These are phyloP conservation scores for Picochlorum sp. DNA, from an alignment of 139 green algal genomes.

Conservation along the genomic window DNA sequence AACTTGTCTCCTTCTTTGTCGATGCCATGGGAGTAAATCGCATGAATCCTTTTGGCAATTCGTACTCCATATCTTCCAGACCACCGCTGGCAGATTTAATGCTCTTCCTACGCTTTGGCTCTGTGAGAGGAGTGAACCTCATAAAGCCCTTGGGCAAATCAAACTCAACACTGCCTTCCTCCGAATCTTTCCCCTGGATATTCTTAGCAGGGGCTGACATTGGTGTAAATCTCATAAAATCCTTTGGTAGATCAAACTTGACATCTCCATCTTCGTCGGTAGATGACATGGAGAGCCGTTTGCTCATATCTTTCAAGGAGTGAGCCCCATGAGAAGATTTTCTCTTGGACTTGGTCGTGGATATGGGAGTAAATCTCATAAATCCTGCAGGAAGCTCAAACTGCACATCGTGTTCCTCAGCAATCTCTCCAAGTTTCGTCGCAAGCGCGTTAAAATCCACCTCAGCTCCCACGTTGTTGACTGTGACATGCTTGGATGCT, in stretches of 20 bases:
- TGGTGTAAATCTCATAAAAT: slow-evolving; percentile 10
- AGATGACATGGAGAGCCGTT: too few species aligned
- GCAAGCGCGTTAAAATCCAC: slow-evolving; percentile 14
- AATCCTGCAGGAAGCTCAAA: slow-evolving; percentile 20
- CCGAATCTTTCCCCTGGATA: neutral
- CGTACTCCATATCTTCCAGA: neutral
- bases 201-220: neutral
- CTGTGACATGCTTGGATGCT: too few species aligned
- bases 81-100: neutral
- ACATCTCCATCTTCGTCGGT: slow-evolving; percentile 15
- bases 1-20: neutral
- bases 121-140: slow-evolving; percentile 4
- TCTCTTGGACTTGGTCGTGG: neutral
- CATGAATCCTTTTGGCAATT: neutral
- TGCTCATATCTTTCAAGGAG: neutral
- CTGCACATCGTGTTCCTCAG: slow-evolving; percentile 14
- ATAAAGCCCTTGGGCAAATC: slow-evolving; percentile 22
- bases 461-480: too few species aligned
- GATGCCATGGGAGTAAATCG: neutral
- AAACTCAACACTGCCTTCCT: slow-evolving; percentile 17
- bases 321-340: neutral
- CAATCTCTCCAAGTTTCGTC: slow-evolving; percentile 19
- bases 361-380: slow-evolving; percentile 7
- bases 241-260: slow-evolving; percentile 20
- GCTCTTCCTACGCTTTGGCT: neutral